Conservation (phyloP, 345 rosid species). For the Lepidium didymum region DNA sequence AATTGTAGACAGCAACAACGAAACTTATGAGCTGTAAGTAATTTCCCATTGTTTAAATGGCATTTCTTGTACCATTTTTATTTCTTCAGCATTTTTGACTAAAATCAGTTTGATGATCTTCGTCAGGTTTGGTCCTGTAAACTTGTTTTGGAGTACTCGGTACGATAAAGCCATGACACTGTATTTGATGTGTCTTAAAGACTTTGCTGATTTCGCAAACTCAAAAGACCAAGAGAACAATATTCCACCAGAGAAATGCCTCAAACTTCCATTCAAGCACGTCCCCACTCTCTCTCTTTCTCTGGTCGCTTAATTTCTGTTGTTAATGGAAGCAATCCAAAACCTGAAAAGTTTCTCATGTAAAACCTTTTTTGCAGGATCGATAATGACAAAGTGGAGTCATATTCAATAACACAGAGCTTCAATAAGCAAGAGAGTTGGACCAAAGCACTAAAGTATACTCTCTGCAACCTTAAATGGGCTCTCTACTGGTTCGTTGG, state of each 20-base stretch:
- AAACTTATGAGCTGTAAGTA: conserved; percentile 35
- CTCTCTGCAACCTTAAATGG: conserved; percentile 91
- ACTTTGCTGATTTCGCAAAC: conserved; percentile 86
- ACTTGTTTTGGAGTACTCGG: conserved; percentile 93
- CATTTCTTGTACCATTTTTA: not conserved
- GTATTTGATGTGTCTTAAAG: conserved; percentile 87
- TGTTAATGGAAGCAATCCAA: not conserved
- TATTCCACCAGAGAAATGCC: conserved; percentile 77
- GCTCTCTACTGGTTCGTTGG: conserved; percentile 94
- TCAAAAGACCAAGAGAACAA: conserved; percentile 85
- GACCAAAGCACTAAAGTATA: conserved; percentile 95
- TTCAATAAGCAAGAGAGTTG: conserved; percentile 94
- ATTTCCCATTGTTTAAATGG: not conserved
- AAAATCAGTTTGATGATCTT: not conserved
- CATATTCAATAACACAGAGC: conserved; percentile 82
- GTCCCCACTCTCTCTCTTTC: conserved; percentile 10
- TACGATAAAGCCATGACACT: conserved; percentile 94
- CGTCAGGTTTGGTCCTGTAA: conserved; percentile 90
- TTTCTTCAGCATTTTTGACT: not conserved
- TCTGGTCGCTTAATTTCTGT: not conserved
- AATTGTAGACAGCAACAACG: conserved; percentile 57
- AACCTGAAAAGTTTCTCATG: not conserved
- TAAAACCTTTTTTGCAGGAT: conserved; percentile 46
- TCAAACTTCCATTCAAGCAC: conserved; percentile 84
- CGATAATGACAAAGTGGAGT: conserved; percentile 83